phyloP scores from a whole-genome alignment of 1,284 basidiomycete genomes.

The Sutorius eximius region DNA sequence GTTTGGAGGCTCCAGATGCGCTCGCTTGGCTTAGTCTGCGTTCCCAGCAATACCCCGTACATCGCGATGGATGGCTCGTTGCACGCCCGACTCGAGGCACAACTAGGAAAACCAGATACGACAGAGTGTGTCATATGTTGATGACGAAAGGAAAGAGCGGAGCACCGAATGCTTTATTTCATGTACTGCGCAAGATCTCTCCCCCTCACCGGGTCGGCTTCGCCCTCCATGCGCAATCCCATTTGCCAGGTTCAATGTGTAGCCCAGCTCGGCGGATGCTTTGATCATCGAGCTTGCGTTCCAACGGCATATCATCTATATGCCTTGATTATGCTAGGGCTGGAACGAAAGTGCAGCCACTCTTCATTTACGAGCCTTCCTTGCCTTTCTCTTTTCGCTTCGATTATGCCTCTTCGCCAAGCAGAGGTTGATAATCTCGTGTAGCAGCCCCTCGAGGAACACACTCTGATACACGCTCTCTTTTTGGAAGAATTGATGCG shows the following conservation, averaged over 20 bases:
- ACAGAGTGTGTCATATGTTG: slow-evolving; percentile 60
- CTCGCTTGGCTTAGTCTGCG: not conserved
- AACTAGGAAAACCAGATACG: slow-evolving; percentile 44
- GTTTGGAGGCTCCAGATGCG: slow-evolving; percentile 24
- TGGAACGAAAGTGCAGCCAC: not conserved
- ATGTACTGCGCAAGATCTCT: too few relatives aligned
- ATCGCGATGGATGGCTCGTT: slow-evolving; percentile 55
- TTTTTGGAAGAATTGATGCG: slow-evolving; percentile 39
- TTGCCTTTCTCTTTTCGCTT: slow-evolving; percentile 19
- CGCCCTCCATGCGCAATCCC: not conserved
- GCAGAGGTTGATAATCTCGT: slow-evolving; percentile 24
- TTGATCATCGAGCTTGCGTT: not conserved
- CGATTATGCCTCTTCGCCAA: slow-evolving; percentile 20
- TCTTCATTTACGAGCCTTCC: slow-evolving; percentile 12
- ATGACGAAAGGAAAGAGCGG: not conserved
- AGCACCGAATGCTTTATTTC: not conserved
- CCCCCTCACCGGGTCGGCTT: not conserved
- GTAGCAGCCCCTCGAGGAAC: slow-evolving; percentile 39
- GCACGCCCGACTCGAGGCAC: slow-evolving; percentile 53
- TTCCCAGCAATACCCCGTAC: slow-evolving; percentile 53
- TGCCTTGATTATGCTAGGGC: slow-evolving; percentile 1
- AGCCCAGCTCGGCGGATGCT: not conserved
- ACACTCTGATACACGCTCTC: slow-evolving; percentile 39
- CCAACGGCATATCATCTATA: slow-evolving; percentile 1
- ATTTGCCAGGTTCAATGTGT: not conserved